Base-by-base conservation (phyloP, 2,329 filamentous ascomycete genomes). In the Ophiostoma sp. region DNA sequence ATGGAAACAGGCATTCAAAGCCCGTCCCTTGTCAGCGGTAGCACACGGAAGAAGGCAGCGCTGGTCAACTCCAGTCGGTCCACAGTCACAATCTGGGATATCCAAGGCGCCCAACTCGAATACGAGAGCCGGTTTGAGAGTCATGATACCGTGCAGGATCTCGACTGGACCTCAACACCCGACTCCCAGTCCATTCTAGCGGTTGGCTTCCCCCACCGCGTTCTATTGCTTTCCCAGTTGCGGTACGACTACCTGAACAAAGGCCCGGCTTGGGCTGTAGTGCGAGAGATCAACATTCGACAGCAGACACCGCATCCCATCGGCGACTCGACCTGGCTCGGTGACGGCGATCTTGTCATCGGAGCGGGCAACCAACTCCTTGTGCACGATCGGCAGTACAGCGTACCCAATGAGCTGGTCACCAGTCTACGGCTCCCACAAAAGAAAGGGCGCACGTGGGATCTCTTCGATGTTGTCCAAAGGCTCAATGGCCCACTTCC, bases 151-250 rank as follows among this genome's bases (percentile, higher is more conserved):
- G 92, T 97, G 55, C 87, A 89, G 71, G 93, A 97, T 76, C 84
- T 97, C 12, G 93, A 97, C 76, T 97, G 94, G 94, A 94, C 93
- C 0, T 94, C 91, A 3, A 97, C 93, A 0, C 92, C 92, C 0
- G 92, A 96, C 76, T 88, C 87, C 65, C 92, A 97, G 75, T 94
- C 91, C 0, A 93, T 97, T 68, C 81, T 97, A 27, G 92, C 93
- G 0, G 91, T 97, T n/a, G 93, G 93, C 0, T 97, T 97, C 75
- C 89, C 89, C n/a, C 91, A 93, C 72, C 87, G 90, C 68, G 89
- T 97, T 5, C 79, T 96, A 42, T 82, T 97, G 2, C 84, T 97
- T 40, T 89, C 90, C 5, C 93, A 97, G 75, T 88, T 96, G 79
- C 89, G 93, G 12, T 97, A 95, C 75, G 92, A 97, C 77, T 97